Percentiles rank a stretch among this genome's conserved stretches.
Conservation (phyloP, 345 rosid species). For the Physaria fendleri region DNA sequence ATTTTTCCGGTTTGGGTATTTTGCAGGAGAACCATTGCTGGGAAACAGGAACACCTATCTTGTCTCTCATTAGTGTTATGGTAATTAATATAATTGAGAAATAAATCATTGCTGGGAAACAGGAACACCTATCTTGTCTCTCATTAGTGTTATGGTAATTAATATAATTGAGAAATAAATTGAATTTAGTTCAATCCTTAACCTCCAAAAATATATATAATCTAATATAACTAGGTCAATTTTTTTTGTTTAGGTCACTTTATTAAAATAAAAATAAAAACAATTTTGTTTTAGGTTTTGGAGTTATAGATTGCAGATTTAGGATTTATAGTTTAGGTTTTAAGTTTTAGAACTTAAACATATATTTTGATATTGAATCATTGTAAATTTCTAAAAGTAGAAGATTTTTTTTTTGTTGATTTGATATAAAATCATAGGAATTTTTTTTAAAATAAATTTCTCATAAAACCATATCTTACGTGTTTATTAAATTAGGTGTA, state of each 20-base stretch:
- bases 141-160: conserved; percentile 26
- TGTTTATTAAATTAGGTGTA: conserved; percentile 19
- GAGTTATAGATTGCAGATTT: neutral
- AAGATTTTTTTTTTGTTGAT: too few relatives aligned
- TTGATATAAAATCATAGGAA: neutral
- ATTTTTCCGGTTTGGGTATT: neutral
- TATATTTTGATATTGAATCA: neutral
- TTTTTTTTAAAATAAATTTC: neutral
- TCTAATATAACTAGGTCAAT: neutral
- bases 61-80: conserved; percentile 29
- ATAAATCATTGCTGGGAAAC: conserved; percentile 25
- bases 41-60: conserved; percentile 27
- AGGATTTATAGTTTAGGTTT: neutral
- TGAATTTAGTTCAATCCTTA: too few relatives aligned
- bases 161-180: neutral
- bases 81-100: conserved; percentile 10
- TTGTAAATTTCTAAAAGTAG: neutral
- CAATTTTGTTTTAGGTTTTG: too few relatives aligned
- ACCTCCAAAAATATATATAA: neutral
- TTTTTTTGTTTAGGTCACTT: too few relatives aligned
- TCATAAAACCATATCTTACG: neutral
- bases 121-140: conserved; percentile 23
- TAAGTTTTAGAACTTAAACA: neutral
- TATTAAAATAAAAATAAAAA: too few relatives aligned
- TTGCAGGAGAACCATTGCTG: conserved; percentile 42